phyloP scores from a whole-genome alignment of 306 rosid genomes.

The Chamaecrista fasciculata region DNA sequence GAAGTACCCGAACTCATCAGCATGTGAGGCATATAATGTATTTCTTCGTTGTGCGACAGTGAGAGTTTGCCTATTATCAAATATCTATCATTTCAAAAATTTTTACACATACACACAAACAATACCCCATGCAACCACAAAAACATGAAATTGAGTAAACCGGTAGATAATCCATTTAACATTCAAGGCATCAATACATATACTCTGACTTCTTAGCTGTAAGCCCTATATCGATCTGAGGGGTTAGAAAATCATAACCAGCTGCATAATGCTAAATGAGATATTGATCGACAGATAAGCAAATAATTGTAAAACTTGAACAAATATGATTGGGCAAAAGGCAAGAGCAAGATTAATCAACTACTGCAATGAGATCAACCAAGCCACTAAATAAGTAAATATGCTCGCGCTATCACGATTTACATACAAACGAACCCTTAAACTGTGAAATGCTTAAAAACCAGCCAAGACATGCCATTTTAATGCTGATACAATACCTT shows the following conservation, averaged over 20 bases:
- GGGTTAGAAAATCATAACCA: not conserved
- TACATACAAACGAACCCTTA: not conserved
- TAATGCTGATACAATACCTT: slow-evolving; percentile 29
- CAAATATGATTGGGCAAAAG: not conserved
- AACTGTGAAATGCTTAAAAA: not conserved
- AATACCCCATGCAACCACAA: not conserved
- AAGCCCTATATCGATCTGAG: not conserved
- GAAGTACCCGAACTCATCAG: not conserved
- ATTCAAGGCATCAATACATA: not conserved
- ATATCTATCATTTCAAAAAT: not conserved
- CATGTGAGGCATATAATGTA: not conserved
- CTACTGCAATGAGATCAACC: not conserved
- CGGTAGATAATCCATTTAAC: not conserved
- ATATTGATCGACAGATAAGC: not conserved
- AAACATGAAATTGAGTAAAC: not conserved
- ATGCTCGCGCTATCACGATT: slow-evolving; percentile 16
- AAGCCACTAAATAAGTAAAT: not conserved
- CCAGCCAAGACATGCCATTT: not conserved
- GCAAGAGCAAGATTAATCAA: not conserved
- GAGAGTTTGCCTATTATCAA: not conserved
- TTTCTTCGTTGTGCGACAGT: not conserved
- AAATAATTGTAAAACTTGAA: not conserved
- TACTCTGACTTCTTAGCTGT: not conserved
- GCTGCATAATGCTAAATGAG: not conserved
- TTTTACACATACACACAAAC: not conserved